These are phyloP conservation scores for Xylaria sp. DNA, from an alignment of 2,329 filamentous ascomycete genomes.

Conservation along the genomic window DNA sequence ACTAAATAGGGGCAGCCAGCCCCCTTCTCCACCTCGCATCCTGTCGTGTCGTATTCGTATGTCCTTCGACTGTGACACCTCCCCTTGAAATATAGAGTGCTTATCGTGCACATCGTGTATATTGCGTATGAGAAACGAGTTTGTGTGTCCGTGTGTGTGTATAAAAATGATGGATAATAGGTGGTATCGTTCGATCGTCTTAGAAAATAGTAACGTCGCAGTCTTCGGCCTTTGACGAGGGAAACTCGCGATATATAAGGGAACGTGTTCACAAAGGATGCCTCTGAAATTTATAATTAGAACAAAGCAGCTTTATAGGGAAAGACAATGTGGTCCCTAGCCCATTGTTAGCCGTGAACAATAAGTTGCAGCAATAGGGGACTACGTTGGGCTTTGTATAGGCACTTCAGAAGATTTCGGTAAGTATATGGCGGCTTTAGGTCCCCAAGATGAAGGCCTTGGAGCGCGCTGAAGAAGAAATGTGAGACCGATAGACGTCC, in stretches of 20 bases:
- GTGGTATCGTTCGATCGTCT: not conserved
- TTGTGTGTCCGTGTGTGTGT: not conserved
- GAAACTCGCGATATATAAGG: not conserved
- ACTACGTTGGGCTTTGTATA: too few species aligned
- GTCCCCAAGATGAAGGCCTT: too few species aligned
- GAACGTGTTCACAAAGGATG: not conserved
- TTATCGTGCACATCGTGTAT: slow-evolving; percentile 27
- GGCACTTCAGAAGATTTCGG: too few species aligned
- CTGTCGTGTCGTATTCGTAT: slow-evolving; percentile 22
- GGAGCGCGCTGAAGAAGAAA: too few species aligned
- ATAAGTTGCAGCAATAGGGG: too few species aligned
- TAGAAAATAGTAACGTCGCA: not conserved
- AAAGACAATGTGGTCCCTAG: not conserved
- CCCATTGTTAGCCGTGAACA: not conserved
- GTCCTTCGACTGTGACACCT: slow-evolving; percentile 29
- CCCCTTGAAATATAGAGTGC: slow-evolving; percentile 23
- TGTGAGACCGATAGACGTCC: too few species aligned
- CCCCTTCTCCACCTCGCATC: slow-evolving; percentile 7
- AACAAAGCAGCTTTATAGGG: not conserved
- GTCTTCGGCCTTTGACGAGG: not conserved
- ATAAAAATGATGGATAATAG: not conserved
- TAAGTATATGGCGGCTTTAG: too few species aligned
- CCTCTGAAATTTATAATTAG: not conserved
- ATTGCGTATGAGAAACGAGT: not conserved
- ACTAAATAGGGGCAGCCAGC: slow-evolving; percentile 13